Evolutionary conservation across 2,329 filamentous ascomycete species (phyloP).

Genomic region (Coleophoma cylindrospora): DNA sequence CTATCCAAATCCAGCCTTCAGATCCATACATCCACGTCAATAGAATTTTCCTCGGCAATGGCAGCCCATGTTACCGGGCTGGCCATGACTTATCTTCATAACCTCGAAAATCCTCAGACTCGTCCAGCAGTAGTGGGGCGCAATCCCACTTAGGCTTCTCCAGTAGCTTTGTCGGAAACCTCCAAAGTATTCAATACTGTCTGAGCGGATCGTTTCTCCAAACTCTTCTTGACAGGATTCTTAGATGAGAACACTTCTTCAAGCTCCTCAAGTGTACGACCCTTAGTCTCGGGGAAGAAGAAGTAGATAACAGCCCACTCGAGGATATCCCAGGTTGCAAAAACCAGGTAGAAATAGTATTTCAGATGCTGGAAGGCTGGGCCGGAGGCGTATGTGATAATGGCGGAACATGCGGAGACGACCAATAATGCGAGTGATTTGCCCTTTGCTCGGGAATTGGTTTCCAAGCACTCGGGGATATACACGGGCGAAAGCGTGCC

Average conservation of each 20-base stretch:
- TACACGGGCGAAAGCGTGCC: conserved; percentile 45
- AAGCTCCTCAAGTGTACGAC: conserved; percentile 47
- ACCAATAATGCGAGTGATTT: conserved; percentile 38
- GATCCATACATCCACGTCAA: too few species aligned
- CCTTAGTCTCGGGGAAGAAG: conserved; percentile 51
- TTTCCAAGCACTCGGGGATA: conserved; percentile 41
- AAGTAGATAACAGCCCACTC: conserved; percentile 40
- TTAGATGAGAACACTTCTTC: conserved; percentile 45
- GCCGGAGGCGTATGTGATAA: conserved; percentile 30
- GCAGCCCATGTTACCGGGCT: too few species aligned
- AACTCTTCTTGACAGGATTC: conserved; percentile 36
- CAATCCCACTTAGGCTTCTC: too few species aligned
- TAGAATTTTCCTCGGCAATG: too few species aligned
- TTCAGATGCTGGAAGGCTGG: conserved; percentile 29
- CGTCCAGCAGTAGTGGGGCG: too few species aligned
- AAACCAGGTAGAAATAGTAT: conserved; percentile 30
- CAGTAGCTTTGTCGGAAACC: conserved; percentile 6
- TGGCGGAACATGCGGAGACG: conserved; percentile 27
- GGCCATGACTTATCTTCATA: too few species aligned
- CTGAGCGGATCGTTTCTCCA: conserved; percentile 29
- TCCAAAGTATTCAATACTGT: conserved; percentile 38
- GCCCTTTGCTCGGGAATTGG: conserved; percentile 35
- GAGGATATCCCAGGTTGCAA: conserved; percentile 24
- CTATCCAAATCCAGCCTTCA: too few species aligned
- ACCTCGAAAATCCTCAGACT: too few species aligned